These are phyloP conservation scores for Nakazawaea sp. DNA, from an alignment of 805 yeast species.

Conservation along the genomic window DNA sequence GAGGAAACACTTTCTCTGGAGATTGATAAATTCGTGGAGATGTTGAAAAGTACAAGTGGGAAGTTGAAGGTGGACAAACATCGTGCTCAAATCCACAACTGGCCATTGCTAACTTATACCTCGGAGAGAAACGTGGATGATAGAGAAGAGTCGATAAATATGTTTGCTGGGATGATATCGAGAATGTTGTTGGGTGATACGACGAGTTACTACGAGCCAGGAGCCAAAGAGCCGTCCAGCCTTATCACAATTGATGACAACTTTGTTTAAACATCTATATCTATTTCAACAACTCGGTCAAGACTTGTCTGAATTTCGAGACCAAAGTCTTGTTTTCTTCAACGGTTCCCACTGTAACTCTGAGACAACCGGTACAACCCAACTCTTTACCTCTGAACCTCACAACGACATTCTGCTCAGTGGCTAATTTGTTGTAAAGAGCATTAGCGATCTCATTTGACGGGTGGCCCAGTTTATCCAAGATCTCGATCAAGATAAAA, in stretches of 20 bases:
- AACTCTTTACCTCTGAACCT: constrained; percentile 87
- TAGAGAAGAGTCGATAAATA: constrained; percentile 34
- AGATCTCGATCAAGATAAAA: constrained; percentile 69
- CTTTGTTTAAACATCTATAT: constrained; percentile 3
- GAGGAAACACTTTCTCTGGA: constrained; percentile 33
- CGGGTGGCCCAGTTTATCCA: constrained; percentile 57
- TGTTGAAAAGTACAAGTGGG: constrained; percentile 21
- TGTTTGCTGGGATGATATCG: constrained; percentile 31
- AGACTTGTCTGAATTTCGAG: constrained; percentile 29
- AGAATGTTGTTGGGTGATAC: constrained; percentile 37
- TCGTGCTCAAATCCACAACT: constrained; percentile 33
- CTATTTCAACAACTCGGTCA: constrained; percentile 7
- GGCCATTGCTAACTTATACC: constrained; percentile 38
- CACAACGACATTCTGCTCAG: constrained; percentile 69
- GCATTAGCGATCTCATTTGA: constrained; percentile 58
- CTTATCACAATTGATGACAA: constrained; percentile 14
- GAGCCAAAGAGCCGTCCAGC: constrained; percentile 11
- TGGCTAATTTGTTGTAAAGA: constrained; percentile 68
- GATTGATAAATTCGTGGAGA: constrained; percentile 23
- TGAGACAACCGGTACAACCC: constrained; percentile 82
- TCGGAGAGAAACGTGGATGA: constrained; percentile 35
- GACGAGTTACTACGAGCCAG: constrained; percentile 18
- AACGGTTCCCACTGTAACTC: constrained; percentile 82
- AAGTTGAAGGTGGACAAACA: constrained; percentile 27
- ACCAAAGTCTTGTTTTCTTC: constrained; percentile 63